Percentiles rank a stretch among this genome's conserved stretches.
Conservation (phyloP, 148 eudicot genomes). For the Amaranthus palmeri region DNA sequence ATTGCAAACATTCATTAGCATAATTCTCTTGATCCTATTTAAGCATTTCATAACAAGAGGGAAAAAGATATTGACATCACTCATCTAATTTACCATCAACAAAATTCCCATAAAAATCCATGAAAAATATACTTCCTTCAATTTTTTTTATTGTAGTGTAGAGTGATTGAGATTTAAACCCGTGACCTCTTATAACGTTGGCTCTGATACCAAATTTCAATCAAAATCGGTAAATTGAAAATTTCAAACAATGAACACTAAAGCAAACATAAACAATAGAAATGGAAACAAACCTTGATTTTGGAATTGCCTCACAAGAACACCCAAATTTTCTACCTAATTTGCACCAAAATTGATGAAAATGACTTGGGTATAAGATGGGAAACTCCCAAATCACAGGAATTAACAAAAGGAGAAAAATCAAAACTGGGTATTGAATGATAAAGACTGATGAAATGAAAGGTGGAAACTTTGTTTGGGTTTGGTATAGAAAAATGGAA, state of each 20-base stretch:
- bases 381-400: constrained; percentile 8
- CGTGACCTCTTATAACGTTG: no score
- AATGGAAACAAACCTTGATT: constrained; percentile 11
- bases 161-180: no score
- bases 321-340: constrained; percentile 11
- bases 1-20: not conserved
- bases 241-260: not conserved
- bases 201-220: not conserved
- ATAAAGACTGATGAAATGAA: not conserved
- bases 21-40: not conserved
- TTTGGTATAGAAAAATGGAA: constrained; percentile 10
- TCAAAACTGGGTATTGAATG: not conserved
- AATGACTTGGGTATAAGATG: not conserved
- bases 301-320: not conserved
- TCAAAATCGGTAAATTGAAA: not conserved
- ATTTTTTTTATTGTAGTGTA: no score
- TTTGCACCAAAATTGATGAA: not conserved
- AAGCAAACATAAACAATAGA: constrained; percentile 1
- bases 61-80: no score
- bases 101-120: no score
- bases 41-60: not conserved
- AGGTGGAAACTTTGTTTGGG: not conserved
- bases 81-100: no score
- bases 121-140: no score
- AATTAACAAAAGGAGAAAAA: not conserved